Evolutionary conservation across 371 early-diverging fungal genomes (phyloP).

Genomic region (Chytridium lagenaria): DNA sequence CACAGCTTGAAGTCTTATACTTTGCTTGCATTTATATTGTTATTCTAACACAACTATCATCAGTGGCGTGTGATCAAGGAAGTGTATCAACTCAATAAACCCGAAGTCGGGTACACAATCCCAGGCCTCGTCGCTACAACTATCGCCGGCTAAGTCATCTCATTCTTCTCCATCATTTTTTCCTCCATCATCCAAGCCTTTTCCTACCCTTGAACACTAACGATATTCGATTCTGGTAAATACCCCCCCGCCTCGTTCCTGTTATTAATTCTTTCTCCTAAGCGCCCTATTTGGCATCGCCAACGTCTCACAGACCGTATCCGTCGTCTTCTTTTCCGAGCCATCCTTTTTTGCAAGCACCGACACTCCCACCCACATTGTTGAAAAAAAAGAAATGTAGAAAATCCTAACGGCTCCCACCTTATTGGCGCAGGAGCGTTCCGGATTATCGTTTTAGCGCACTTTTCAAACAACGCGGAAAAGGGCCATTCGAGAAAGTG

Average conservation of each 20-base stretch:
- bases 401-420: slow-evolving; percentile 27
- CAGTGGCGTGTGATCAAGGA: slow-evolving; percentile 28
- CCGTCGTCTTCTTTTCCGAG: slow-evolving; percentile 57
- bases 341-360: slow-evolving; percentile 65
- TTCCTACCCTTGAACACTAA: slow-evolving; percentile 13
- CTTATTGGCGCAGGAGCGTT: slow-evolving; percentile 26
- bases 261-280: slow-evolving; percentile 25
- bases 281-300: slow-evolving; percentile 43
- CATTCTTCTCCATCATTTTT: slow-evolving; percentile 39
- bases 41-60: background rate
- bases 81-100: slow-evolving; percentile 42
- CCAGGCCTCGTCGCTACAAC: slow-evolving; percentile 41
- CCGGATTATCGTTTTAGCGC: slow-evolving; percentile 24
- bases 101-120: slow-evolving; percentile 40
- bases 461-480: slow-evolving; percentile 24
- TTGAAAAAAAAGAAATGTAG: slow-evolving; percentile 64
- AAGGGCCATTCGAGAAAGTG: slow-evolving; percentile 55
- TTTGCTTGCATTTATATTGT: slow-evolving; percentile 1
- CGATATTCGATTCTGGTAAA: slow-evolving; percentile 50
- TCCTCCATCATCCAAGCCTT: slow-evolving; percentile 31
- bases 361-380: background rate
- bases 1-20: slow-evolving; percentile 7
- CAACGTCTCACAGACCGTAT: slow-evolving; percentile 60
- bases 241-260: background rate
- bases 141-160: slow-evolving; percentile 42